phyloP scores from a whole-genome alignment of 1,139 yeast species.

The Zygoascus meyerae region DNA sequence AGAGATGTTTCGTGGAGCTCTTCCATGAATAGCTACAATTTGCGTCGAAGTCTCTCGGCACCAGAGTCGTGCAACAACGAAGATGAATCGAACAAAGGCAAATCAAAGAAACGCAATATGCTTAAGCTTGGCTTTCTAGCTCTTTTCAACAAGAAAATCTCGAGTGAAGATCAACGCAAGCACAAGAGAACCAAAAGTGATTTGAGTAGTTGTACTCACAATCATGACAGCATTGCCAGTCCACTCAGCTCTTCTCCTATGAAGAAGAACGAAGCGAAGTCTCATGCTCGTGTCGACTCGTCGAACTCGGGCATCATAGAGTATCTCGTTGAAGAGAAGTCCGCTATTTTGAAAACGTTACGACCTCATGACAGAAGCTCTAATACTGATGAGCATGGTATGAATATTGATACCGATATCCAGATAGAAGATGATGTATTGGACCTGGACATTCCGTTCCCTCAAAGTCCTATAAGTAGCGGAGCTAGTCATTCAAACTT shows the following conservation, averaged over 20 bases:
- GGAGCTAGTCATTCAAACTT: not conserved
- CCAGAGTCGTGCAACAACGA: not conserved
- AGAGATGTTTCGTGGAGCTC: conserved; percentile 4
- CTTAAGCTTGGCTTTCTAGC: not conserved
- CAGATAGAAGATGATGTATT: conserved; percentile 4
- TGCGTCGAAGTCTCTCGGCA: conserved; percentile 4
- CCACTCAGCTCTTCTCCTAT: not conserved
- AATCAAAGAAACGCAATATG: not conserved
- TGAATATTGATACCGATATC: not conserved
- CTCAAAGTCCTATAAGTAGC: not conserved
- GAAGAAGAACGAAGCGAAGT: not conserved
- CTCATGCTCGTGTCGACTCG: conserved; percentile 1
- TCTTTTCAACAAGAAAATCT: conserved; percentile 1
- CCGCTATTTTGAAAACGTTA: conserved; percentile 6
- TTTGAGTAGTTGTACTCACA: not conserved
- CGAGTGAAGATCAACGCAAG: not conserved
- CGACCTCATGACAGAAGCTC: not conserved
- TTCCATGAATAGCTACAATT: conserved; percentile 4
- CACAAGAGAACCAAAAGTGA: conserved; percentile 2
- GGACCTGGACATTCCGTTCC: conserved; percentile 9
- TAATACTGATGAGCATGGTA: not conserved
- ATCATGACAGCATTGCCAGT: no score
- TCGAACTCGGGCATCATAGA: conserved; percentile 6
- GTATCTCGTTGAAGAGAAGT: conserved; percentile 9
- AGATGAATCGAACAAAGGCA: not conserved